Base-by-base conservation (phyloP, 192 early-diverging fungal species). In the Coemansia erecta region DNA sequence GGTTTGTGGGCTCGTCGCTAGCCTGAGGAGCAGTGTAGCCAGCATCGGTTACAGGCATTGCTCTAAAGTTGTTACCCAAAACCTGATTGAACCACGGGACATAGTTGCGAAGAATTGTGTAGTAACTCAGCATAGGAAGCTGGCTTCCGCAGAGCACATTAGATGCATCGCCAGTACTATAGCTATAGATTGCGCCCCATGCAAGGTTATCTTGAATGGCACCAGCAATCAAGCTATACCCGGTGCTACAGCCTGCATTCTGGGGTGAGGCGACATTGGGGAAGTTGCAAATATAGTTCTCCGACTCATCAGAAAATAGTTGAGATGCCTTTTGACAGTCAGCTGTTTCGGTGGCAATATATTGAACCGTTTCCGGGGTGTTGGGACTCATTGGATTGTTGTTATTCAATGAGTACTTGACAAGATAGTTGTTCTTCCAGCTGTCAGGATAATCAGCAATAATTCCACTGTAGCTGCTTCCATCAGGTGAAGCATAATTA, bases 21-120 rank as follows among this genome's bases (percentile, higher is more conserved):
- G 28, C 28, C 7, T 31, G 28, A 24, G 47, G n/a, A 9, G 43
- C 17, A 3, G 44, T 12, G 10, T 48, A 53, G 7, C 52, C 57
- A 40, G 39, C 28, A 18, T 26, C 52, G 4, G 46, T 46, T 13
- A 56, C 31, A 0, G 51, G 35, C 22, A 9, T 22, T 22, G 37
- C 28, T 7, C 53, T 7, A 8, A 31, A 15, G 19, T 28, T 9
- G 12, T 31, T 42, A n/a, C 23, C 45, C 10, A 35, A 17, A 1
- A 42, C 31, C 9, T 24, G 28, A 2, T 19, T 15, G 17, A 57
- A 50, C 71, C 71, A 73, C 10, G 60, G 31, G 0, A 73, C 24
- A 24, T 73, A 73, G 60, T 73, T 66, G 42, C 64, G 60, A 15
- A 73, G 18, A 23, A 67, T 22, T 4, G 49, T 55, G 48, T 73